Evolutionary conservation across 2,329 filamentous ascomycete genomes (phyloP).

Genomic region (Fusarium illudens): DNA sequence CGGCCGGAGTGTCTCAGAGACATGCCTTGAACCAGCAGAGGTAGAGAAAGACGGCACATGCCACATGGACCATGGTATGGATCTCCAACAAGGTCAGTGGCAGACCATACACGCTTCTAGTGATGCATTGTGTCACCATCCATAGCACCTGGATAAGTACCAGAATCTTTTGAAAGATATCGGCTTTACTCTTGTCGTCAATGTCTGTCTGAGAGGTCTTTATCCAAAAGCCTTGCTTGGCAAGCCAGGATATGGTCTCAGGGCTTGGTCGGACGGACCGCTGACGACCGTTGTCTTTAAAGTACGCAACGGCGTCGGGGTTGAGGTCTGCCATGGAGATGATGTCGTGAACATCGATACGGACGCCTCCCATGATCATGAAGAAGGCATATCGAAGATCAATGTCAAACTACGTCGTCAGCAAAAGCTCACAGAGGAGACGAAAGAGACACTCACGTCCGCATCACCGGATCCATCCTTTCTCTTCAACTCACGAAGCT

Average conservation of each 20-base stretch:
- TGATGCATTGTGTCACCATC: conserved; percentile 49
- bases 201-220: conserved; percentile 32
- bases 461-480: neutral
- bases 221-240: conserved; percentile 15
- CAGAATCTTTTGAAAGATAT: conserved; percentile 47
- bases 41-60: conserved; percentile 29
- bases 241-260: conserved; percentile 5
- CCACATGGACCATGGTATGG: conserved; percentile 35
- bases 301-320: neutral
- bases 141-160: conserved; percentile 51
- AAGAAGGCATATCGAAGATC: conserved; percentile 42
- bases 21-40: conserved; percentile 33
- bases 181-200: conserved; percentile 50
- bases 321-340: conserved; percentile 5
- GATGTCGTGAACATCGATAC: conserved; percentile 18
- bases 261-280: conserved; percentile 9
- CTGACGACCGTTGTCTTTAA: neutral
- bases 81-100: conserved; percentile 51
- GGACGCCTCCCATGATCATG: conserved; percentile 44
- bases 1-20: neutral
- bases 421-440: neutral
- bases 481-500: neutral
- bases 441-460: neutral
- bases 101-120: conserved; percentile 43
- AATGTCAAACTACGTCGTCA: conserved; percentile 4